Evolutionary conservation across 2,329 filamentous ascomycete species (phyloP), one percentile per base, ranked within the genome.

Genomic region (Xylariales sp.): DNA sequence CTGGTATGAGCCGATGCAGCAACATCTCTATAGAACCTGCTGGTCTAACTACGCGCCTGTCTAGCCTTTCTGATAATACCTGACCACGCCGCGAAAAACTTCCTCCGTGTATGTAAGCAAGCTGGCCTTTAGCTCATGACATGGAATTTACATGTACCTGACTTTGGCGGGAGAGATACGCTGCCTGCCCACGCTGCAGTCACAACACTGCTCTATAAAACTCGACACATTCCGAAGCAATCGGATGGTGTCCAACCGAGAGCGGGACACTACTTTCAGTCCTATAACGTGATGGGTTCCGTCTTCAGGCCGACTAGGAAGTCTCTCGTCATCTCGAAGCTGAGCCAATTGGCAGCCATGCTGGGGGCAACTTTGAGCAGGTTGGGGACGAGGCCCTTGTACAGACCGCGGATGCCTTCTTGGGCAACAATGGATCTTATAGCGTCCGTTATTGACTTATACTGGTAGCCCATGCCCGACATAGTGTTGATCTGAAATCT

Each of bases 401-500:
- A 98, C 31, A 98, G 68, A 38, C 93, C 93, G 45, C 74, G 74
- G 40, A 91, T 28, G 21, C 93, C 93, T 67, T 98, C 93, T 54
- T 95, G 82, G 34, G 76, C 66, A 41, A 95, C 63, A 54, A 98
- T 98, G 38, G 86, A 80, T 38, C 71, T 78, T 48, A 98, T 70
- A 3, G 93, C 93, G 59, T 95, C 88, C 47, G 80, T 74, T 31
- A 98, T 84, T 5, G 83, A 85, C 56, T 86, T 89, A 70, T 98
- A 98, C 61, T 91, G 81, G 66, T 96, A 97, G 38, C 93, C 93
- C 82, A 98, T 91, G 38, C 93, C 93, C 35, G 86, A 88, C 93
- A 98, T 98, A 40, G 93, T 96, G 66, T 98, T 98, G 69, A 98
- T 93, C 61, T 98, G 93, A 63, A 98, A 98, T 38, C 93, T 80